Evolutionary conservation across 371 early-diverging fungal species (phyloP).

Genomic region (Phascolomyces articulosus): DNA sequence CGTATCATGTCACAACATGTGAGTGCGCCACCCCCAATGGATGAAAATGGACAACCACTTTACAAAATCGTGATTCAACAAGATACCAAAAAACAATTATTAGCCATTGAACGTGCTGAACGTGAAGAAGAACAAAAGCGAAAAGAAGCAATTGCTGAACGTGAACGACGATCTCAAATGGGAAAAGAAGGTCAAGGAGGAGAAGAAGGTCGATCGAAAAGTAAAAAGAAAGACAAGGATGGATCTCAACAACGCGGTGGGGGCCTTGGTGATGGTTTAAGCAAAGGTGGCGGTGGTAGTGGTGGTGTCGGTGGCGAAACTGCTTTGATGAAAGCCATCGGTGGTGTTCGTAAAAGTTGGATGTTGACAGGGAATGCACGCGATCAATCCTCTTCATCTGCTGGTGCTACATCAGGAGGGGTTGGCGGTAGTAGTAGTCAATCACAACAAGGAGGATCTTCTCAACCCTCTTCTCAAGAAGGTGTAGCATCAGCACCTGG

Average conservation of each 20-base stretch:
- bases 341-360: conserved; percentile 75
- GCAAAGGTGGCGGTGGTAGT: conserved; percentile 62
- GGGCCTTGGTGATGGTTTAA: conserved; percentile 67
- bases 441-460: too few relatives aligned
- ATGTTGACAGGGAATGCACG: conserved; percentile 64
- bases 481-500: conserved; percentile 10
- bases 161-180: conserved; percentile 49
- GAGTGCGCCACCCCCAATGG: conserved; percentile 60
- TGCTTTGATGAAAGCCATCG: conserved; percentile 69
- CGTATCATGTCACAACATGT: conserved; percentile 60
- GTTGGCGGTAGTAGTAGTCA: neutral
- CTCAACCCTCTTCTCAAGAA: neutral
- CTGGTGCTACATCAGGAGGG: conserved; percentile 6
- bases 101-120: conserved; percentile 76
- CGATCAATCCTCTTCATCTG: conserved; percentile 15
- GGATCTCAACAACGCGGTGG: neutral
- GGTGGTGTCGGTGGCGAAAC: conserved; percentile 71
- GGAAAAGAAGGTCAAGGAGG: conserved; percentile 50
- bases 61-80: conserved; percentile 69
- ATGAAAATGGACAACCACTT: conserved; percentile 60
- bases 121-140: conserved; percentile 69
- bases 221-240: conserved; percentile 62
- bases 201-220: conserved; percentile 49
- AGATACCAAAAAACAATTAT: conserved; percentile 73
- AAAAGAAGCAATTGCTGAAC: conserved; percentile 50